These are phyloP conservation scores for Populus trichocarpa DNA, from an alignment of 441 rosid genomes.

Conservation along the genomic window DNA sequence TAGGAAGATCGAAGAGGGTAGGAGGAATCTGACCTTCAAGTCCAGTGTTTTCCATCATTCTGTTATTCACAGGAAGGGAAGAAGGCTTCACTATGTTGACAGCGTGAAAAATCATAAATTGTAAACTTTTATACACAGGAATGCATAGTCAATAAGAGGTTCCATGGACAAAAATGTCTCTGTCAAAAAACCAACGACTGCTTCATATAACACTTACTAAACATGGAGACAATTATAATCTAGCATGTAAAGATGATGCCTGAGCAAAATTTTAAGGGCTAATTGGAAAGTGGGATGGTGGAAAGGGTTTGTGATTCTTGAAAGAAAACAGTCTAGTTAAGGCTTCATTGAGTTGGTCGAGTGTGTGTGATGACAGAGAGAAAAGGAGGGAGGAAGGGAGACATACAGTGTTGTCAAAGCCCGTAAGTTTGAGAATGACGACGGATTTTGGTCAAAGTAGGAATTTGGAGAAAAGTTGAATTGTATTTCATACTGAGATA, in stretches of 20 bases:
- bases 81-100: neutral
- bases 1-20: constrained; percentile 41
- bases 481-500: neutral
- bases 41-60: constrained; percentile 54
- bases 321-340: neutral
- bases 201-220: no score
- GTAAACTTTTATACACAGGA: no score
- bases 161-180: no score
- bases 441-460: constrained; percentile 23
- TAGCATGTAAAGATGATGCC: neutral
- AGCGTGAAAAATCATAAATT: neutral
- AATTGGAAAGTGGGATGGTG: neutral
- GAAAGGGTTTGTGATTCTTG: neutral
- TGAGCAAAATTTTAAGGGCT: neutral
- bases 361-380: neutral
- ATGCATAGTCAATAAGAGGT: no score
- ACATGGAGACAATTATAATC: neutral
- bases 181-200: no score
- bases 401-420: constrained; percentile 68
- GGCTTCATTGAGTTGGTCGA: neutral
- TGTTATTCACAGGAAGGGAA: constrained; percentile 20
- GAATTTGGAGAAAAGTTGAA: neutral
- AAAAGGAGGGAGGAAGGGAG: neutral
- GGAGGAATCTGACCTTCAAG: constrained; percentile 54
- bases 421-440: constrained; percentile 43